Base-by-base conservation (phyloP, 768 basidiomycete species). In the Exidia glandulosa region DNA sequence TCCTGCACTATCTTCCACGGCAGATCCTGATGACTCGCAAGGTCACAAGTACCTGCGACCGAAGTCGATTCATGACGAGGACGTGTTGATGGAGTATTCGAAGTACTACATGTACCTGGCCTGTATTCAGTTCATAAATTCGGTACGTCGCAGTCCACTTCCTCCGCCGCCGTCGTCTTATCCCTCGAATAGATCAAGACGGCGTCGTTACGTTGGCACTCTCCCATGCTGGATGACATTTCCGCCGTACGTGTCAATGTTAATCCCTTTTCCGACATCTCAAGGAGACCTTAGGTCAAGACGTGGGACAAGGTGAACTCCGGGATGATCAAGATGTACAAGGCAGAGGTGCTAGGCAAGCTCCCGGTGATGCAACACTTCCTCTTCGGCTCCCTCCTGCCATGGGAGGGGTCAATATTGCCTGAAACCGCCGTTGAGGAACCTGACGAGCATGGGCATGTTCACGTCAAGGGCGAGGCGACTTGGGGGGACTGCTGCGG, bases 311-410 rank as follows among this genome's bases (percentile, higher is more conserved):
- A 96, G 71, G 92, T 97, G 64, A 97, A 98, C 71, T 73, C 78
- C 4, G 95, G 95, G 3, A 96, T 99, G 92, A 79, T 90, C 72
- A 99, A 97, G 72, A 98, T 99, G 95, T 98, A 94, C 75, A 78
- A 79, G 48, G 94, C 92, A 36, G 94, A 99, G 71, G 95, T 99
- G 0, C 79, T 98, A 12, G 88, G 87, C 61, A 97, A 97, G 67
- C 84, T 98, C 2, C 95, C 96, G 1, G 93, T 99, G 59, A 82
- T 91, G 36, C 95, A 98, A 72, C 96, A 99, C 72, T 94, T 97
- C 71, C 77, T 94, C 50, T 98, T 98, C 65, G 95, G 96, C 5
- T 85, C 85, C 1, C 96, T 13, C 64, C 80, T 88, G 2, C 70
- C 77, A 0, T 90, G 85, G 68, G 81, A 84, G 19, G 88, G 86